Percentiles rank a stretch among this genome's conserved stretches.
Evolutionary conservation across 805 yeast genomes (phyloP).

Genomic region (Saccharomycopsis oosterbeekiorum): DNA sequence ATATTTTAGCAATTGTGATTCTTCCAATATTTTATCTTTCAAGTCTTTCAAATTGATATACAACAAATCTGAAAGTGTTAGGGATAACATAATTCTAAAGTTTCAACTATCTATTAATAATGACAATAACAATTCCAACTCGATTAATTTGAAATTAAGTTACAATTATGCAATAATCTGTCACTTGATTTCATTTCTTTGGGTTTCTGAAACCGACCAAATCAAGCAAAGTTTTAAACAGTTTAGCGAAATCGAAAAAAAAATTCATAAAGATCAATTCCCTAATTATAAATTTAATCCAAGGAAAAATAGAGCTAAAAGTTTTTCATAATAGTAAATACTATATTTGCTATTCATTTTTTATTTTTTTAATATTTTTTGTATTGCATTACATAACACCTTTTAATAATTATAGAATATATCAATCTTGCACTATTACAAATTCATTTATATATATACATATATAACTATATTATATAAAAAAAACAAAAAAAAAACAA

Average conservation of each 20-base stretch:
- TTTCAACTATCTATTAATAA: neutral
- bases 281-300: conserved; percentile 39
- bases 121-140: neutral
- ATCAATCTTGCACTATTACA: neutral
- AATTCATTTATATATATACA: neutral
- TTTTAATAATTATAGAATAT: neutral
- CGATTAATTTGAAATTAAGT: conserved; percentile 10
- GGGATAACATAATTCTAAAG: neutral
- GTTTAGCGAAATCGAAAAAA: conserved; percentile 33
- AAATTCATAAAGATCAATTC: conserved; percentile 31
- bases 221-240: conserved; percentile 30
- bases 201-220: conserved; percentile 33
- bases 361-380: neutral
- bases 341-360: neutral
- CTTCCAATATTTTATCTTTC: neutral
- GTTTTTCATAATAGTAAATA: conserved; percentile 1
- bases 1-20: neutral
- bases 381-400: neutral
- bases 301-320: conserved; percentile 16
- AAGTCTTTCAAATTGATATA: neutral
- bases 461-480: neutral
- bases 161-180: conserved; percentile 32
- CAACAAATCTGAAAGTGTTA: neutral
- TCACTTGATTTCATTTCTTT: conserved; percentile 35
- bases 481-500: neutral